These are phyloP conservation scores for Dactylellina cionopaga DNA, from an alignment of 2,329 filamentous ascomycete species.

Conservation along the genomic window DNA sequence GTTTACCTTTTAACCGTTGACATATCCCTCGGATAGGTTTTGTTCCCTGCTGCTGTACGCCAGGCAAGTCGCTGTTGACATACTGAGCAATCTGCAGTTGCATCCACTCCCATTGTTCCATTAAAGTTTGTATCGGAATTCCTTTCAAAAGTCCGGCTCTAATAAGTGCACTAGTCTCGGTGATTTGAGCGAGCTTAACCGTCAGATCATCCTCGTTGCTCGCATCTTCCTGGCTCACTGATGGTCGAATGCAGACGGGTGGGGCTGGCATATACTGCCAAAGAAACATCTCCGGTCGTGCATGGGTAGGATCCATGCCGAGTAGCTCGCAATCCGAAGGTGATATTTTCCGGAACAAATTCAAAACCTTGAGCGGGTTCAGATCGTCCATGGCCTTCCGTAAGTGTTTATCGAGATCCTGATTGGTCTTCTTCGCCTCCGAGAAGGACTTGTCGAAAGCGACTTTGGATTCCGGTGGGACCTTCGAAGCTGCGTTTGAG, in stretches of 20 bases:
- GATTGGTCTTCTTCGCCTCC: constrained; percentile 78
- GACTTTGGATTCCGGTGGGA: constrained; percentile 80
- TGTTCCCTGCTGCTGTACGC: constrained; percentile 85
- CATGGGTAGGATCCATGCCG: constrained; percentile 85
- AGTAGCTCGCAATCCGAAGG: constrained; percentile 88
- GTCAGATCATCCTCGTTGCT: constrained; percentile 97
- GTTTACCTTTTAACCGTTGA: constrained; percentile 94
- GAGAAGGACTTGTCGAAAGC: constrained; percentile 87
- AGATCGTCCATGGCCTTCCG: constrained; percentile 94
- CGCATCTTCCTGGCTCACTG: constrained; percentile 89
- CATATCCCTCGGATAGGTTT: constrained; percentile 94
- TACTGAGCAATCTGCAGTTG: constrained; percentile 97
- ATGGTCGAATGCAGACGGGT: constrained; percentile 91
- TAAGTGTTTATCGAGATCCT: constrained; percentile 88
- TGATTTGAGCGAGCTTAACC: constrained; percentile 94
- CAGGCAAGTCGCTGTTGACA: constrained; percentile 95
- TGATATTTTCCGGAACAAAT: constrained; percentile 88
- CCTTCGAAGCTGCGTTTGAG: constrained; percentile 86
- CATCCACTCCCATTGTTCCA: constrained; percentile 98
- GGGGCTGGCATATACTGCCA: constrained; percentile 97
- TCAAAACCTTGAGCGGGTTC: constrained; percentile 86
- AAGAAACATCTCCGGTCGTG: constrained; percentile 93
- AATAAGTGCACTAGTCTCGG: constrained; percentile 89
- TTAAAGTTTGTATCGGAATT: constrained; percentile 80
- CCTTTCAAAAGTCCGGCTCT: constrained; percentile 67